Evolutionary conservation across 2,329 filamentous ascomycete species (phyloP).

Genomic region (Drechslera avenae): DNA sequence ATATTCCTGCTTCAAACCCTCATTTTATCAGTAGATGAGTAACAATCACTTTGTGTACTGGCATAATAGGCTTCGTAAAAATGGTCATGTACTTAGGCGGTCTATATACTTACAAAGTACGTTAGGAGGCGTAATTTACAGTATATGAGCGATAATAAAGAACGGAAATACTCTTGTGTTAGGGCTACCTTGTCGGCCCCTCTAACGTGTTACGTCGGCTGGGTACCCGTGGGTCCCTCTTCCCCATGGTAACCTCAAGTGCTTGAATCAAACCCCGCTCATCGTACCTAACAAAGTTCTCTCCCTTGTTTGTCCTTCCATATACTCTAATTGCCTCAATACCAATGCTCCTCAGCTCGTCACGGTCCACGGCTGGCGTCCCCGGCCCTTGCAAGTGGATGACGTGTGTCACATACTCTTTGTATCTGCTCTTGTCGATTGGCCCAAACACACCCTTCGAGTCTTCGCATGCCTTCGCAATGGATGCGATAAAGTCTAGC

Average conservation of each 20-base stretch:
- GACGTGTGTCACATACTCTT: constrained; percentile 79
- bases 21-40: too few relatives aligned
- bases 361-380: constrained; percentile 72
- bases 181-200: constrained; percentile 4
- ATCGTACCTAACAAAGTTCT: constrained; percentile 71
- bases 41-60: too few relatives aligned
- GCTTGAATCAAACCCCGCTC: constrained; percentile 74
- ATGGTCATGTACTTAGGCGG: too few relatives aligned
- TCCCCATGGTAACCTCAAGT: constrained; percentile 76
- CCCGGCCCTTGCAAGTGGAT: constrained; percentile 75
- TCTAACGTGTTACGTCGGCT: constrained; percentile 63
- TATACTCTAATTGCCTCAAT: constrained; percentile 80
- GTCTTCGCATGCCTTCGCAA: constrained; percentile 68
- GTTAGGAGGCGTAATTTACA: too few relatives aligned
- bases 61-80: too few relatives aligned
- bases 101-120: too few relatives aligned
- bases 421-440: constrained; percentile 56
- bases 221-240: constrained; percentile 59
- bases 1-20: too few relatives aligned
- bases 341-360: constrained; percentile 66
- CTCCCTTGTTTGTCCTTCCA: constrained; percentile 64
- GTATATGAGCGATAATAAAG: too few relatives aligned
- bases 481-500: constrained; percentile 79
- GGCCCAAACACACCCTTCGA: constrained; percentile 49
- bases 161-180: too few relatives aligned